These are phyloP conservation scores for Detonula confervacea DNA, from an alignment of 352 stramenopile genomes.

Conservation along the genomic window DNA sequence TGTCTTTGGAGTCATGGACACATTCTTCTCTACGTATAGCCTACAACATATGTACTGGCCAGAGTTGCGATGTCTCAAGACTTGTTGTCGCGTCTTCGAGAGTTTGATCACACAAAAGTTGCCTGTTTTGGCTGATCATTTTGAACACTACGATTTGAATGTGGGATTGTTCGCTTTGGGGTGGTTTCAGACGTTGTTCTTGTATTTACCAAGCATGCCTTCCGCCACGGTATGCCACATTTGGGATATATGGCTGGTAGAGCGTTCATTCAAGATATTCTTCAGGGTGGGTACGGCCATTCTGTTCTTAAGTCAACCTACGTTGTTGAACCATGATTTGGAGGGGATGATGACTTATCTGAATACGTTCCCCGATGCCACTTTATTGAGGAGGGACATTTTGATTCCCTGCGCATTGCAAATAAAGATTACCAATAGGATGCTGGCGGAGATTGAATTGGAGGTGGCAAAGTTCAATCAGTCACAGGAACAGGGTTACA, in stretches of 20 bases:
- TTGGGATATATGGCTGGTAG: slow-evolving; percentile 87
- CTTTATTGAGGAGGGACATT: slow-evolving; percentile 82
- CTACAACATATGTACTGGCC: slow-evolving; percentile 85
- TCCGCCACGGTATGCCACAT: slow-evolving; percentile 84
- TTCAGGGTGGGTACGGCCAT: slow-evolving; percentile 84
- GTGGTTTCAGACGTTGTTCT: slow-evolving; percentile 86
- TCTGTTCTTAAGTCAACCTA: slow-evolving; percentile 85
- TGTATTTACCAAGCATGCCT: slow-evolving; percentile 86
- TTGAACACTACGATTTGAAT: slow-evolving; percentile 85
- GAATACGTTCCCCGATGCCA: slow-evolving; percentile 86
- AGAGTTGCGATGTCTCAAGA: slow-evolving; percentile 83
- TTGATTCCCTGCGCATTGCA: slow-evolving; percentile 84
- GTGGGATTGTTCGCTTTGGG: slow-evolving; percentile 85
- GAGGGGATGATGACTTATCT: slow-evolving; percentile 87
- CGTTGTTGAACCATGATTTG: slow-evolving; percentile 83
- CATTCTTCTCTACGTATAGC: slow-evolving; percentile 81
- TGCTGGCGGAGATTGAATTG: slow-evolving; percentile 81
- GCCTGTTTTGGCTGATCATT: slow-evolving; percentile 84
- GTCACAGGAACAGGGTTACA: slow-evolving; percentile 13
- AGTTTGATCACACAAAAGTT: slow-evolving; percentile 81
- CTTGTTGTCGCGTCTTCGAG: slow-evolving; percentile 83
- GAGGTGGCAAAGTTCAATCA: slow-evolving; percentile 48
- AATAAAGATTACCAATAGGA: slow-evolving; percentile 86
- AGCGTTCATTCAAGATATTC: slow-evolving; percentile 86
- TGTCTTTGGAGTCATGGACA: slow-evolving; percentile 82